A percentile compares a stretch with the other conserved stretches of the same genome.
Conservation (phyloP, 371 early-diverging fungal genomes). For the Paramicrosporidium saccamoebae region DNA sequence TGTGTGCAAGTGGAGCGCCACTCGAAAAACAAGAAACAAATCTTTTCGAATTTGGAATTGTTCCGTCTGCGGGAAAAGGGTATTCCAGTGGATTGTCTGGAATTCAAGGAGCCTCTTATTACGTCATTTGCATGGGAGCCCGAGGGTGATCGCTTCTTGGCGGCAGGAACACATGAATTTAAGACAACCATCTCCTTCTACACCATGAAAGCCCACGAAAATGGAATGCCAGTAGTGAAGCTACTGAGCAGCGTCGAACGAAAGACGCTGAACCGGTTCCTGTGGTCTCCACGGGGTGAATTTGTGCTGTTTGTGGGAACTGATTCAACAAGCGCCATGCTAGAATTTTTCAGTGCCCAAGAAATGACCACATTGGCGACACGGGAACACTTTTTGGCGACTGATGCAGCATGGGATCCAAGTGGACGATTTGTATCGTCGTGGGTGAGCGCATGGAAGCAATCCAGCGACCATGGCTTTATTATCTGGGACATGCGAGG, state of each 20-base stretch:
- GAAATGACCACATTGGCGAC: conserved; percentile 18
- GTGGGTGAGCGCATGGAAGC: conserved; percentile 56
- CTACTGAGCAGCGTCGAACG: conserved; percentile 28
- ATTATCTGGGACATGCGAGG: conserved; percentile 74
- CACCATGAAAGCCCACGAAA: conserved; percentile 11
- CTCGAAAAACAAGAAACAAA: conserved; percentile 68
- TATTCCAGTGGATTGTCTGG: conserved; percentile 74
- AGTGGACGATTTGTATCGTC: conserved; percentile 72
- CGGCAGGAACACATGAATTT: conserved; percentile 12
- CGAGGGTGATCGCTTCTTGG: conserved; percentile 35
- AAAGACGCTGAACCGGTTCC: conserved; percentile 40
- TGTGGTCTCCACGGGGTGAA: conserved; percentile 89
- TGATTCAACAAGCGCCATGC: conserved; percentile 30
- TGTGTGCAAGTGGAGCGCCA: conserved; percentile 65
- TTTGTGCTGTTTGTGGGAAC: conserved; percentile 61
- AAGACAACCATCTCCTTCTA: conserved; percentile 52
- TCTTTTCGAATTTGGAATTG: conserved; percentile 59
- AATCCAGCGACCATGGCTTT: conserved; percentile 51
- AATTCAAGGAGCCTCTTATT: conserved; percentile 49
- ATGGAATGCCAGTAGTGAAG: conserved; percentile 19
- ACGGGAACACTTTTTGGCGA: conserved; percentile 65
- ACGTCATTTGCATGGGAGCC: conserved; percentile 81
- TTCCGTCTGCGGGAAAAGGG: conserved; percentile 69
- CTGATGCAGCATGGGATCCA: conserved; percentile 90
- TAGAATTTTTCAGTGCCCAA: conserved; percentile 47